phyloP scores from a whole-genome alignment of 73 alveolate genomes.

The Breviolum minutum region DNA sequence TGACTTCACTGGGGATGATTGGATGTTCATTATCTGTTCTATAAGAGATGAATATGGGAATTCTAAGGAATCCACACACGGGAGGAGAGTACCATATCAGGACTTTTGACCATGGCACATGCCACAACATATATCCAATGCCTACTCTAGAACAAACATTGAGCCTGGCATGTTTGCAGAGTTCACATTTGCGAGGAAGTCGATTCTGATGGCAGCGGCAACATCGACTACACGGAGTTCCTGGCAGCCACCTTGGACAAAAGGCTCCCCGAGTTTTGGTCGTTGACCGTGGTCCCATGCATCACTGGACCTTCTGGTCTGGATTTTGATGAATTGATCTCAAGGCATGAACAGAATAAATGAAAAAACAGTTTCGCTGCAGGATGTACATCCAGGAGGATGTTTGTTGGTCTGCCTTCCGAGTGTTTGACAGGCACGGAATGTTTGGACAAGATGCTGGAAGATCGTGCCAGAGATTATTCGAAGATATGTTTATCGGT shows the following conservation, averaged over 20 bases:
- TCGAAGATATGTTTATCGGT: too few species aligned
- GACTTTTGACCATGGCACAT: too few species aligned
- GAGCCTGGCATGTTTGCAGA: neutral
- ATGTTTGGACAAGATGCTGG: neutral
- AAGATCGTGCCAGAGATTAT: too few species aligned
- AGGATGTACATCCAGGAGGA: constrained; percentile 95
- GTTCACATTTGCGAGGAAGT: constrained; percentile 36
- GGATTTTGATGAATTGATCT: neutral
- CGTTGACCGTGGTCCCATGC: neutral
- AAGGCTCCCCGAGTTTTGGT: neutral
- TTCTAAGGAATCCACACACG: too few species aligned
- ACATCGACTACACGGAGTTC: constrained; percentile 96
- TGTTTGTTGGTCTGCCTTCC: constrained; percentile 93
- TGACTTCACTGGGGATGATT: too few species aligned
- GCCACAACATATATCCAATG: too few species aligned
- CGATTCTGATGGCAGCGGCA: constrained; percentile 95
- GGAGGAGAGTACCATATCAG: too few species aligned
- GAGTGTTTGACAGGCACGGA: constrained; percentile 70
- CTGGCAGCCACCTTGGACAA: constrained; percentile 91
- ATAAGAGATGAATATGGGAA: too few species aligned
- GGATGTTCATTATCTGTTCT: too few species aligned
- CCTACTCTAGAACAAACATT: too few species aligned
- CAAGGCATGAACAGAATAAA: neutral
- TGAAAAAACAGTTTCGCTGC: neutral
- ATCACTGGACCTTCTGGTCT: neutral